Evolutionary conservation across 192 early-diverging fungal species (phyloP).

Genomic region (Backusella sp.): DNA sequence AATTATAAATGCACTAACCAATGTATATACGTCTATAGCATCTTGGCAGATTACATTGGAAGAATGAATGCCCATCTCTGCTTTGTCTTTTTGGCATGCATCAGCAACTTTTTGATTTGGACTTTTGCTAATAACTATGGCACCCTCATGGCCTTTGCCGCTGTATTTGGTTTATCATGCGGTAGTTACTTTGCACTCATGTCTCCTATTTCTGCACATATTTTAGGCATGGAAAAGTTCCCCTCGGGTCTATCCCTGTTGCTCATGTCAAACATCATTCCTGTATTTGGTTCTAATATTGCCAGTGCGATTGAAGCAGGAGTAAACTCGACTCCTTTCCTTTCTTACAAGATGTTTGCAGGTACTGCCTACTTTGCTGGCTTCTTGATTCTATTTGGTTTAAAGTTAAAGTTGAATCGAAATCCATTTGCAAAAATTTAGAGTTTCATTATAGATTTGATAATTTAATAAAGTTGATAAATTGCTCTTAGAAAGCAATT

Average conservation of each 20-base stretch:
- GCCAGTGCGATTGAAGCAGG: conserved; percentile 32
- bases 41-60: conserved; percentile 31
- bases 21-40: background rate
- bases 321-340: conserved; percentile 21
- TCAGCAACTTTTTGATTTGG: conserved; percentile 33
- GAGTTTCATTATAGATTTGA: too few species aligned
- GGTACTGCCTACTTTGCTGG: conserved; percentile 16
- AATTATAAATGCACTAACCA: background rate
- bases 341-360: conserved; percentile 45
- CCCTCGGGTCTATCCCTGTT: conserved; percentile 25
- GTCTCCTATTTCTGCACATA: conserved; percentile 21
- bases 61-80: conserved; percentile 28
- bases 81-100: conserved; percentile 19
- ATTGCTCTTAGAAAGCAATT: too few species aligned
- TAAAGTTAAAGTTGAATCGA: background rate
- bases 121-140: conserved; percentile 30
- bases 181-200: conserved; percentile 37
- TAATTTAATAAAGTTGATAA: too few species aligned
- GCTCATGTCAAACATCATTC: conserved; percentile 23
- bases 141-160: conserved; percentile 27
- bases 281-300: conserved; percentile 34
- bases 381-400: background rate
- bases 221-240: conserved; percentile 25
- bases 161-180: conserved; percentile 33
- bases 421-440: background rate